Evolutionary conservation across 1,284 basidiomycete genomes (phyloP), one percentile per base, ranked within the genome.

Genomic region (Ceratobasidium sp.): DNA sequence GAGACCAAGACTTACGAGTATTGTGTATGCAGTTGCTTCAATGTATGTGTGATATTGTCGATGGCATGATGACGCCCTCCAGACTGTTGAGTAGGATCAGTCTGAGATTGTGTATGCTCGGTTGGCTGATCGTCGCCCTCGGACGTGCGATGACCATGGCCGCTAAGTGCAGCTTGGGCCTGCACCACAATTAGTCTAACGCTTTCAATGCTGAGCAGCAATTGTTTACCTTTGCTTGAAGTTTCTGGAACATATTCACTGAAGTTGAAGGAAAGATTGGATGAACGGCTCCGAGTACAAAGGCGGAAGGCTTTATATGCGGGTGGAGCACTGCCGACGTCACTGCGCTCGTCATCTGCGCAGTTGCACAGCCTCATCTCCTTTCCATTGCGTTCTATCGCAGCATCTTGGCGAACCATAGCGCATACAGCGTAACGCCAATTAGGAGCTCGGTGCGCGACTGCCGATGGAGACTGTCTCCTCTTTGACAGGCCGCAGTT

Each of bases 11-110:
- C 88, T 78, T 76, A 90, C 89, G 87, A 83, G 79, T 93, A 93
- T 76, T 91, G 89, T 77, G 92, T 90, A 69, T 91, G 88, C 67
- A 94, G 82, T 43, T 83, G 83, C 55, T 91, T 86, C 58, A 94
- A 83, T 78, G 91, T 89, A 77, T 94, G 85, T 73, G 88, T 74
- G 16, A 76, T 73, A 44, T 62, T 75, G 23, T 76, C 75, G 38
- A 76, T 52, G 26, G 73, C 72, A 69, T 73, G 73, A 28, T 74
- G 75, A 23, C 75, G 63, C 26, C 74, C 72, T 21, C 58, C 55
- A 18, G 73, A 58, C 23, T 70, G 67, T 23, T 70, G 67, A n/a
- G 54, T 59, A n/a, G 67, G 67, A 8, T 70, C 38, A 13, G 55
- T 54, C 7, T 57, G 38, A 23, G 59, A 62, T 21, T 59, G 57